These are phyloP conservation scores for Cercospora sojina DNA, from an alignment of 2,329 filamentous ascomycete species.

Conservation along the genomic window DNA sequence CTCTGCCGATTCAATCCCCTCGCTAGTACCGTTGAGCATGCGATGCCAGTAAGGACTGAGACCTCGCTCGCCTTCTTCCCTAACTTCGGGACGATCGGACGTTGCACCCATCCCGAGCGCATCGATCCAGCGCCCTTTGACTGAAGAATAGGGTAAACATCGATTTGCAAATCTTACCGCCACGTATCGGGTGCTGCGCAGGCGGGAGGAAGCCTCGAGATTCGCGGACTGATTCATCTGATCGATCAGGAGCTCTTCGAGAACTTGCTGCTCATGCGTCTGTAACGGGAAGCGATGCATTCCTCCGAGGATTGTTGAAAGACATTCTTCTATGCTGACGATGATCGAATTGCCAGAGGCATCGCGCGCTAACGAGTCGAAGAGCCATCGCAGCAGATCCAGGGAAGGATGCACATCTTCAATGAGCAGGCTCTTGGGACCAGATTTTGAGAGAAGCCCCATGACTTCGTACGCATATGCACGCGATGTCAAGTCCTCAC, in stretches of 20 bases:
- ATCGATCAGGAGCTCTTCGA: slow-evolving; percentile 61
- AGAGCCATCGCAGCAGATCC: slow-evolving; percentile 71
- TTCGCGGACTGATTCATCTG: slow-evolving; percentile 49
- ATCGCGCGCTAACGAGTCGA: slow-evolving; percentile 78
- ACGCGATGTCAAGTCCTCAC: slow-evolving; percentile 64
- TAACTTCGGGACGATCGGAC: slow-evolving; percentile 74
- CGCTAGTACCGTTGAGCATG: slow-evolving; percentile 54
- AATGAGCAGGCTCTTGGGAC: slow-evolving; percentile 57
- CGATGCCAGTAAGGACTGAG: slow-evolving; percentile 75
- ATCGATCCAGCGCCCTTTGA: slow-evolving; percentile 82
- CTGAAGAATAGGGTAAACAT: slow-evolving; percentile 76
- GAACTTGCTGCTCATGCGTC: slow-evolving; percentile 42
- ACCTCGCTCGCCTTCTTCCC: slow-evolving; percentile 87
- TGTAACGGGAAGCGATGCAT: slow-evolving; percentile 50
- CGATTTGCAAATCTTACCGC: slow-evolving; percentile 87
- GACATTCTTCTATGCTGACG: slow-evolving; percentile 83
- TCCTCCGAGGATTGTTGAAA: slow-evolving; percentile 72
- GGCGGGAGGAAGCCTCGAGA: slow-evolving; percentile 31
- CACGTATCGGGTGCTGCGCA: slow-evolving; percentile 75
- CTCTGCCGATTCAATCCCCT: slow-evolving; percentile 28
- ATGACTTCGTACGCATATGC: slow-evolving; percentile 88
- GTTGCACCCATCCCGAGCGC: slow-evolving; percentile 72
- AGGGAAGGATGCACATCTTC: slow-evolving; percentile 46
- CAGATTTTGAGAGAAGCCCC: slow-evolving; percentile 71
- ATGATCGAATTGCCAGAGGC: slow-evolving; percentile 69